Evolutionary conservation across 371 early-diverging fungal species (phyloP), one percentile per base, ranked within the genome.

Genomic region (Mortierella sp.): DNA sequence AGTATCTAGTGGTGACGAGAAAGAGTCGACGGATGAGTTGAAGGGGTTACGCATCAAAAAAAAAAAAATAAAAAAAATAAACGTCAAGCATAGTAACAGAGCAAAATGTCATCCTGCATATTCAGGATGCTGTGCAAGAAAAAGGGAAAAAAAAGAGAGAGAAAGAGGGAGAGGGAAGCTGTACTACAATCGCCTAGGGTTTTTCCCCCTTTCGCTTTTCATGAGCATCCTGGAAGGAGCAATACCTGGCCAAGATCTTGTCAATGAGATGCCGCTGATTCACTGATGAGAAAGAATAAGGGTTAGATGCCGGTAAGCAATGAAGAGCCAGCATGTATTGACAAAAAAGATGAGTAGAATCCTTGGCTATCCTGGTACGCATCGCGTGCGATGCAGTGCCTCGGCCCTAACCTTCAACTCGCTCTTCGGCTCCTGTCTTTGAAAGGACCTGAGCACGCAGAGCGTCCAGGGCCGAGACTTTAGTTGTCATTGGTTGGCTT

Each of bases 251-350:
- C 16, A 96, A 84, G 48, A 96, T 95, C 86, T 97, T 96, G 82
- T 97, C 97, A 68, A 97, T 95, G 50, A 97, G 86, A 76, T 95
- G 95, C 26, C 97, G 87, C 79, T 96, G 96, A 82, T 97, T 96
- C 4, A 95, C 94, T 85, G 29, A 62, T 14, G 69, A 45, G 16
- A 57, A 55, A 48, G 11, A 64, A 21, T 57, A 55, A 64, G 16
- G 21, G 14, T 29, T 9, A 37, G 37, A 37, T 37, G 37, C 37
- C 37, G 9, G 37, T 37, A 37, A 37, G 37, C n/a, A n/a, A n/a
- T n/a, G 37, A 9, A 3, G 9, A 37, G 37, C 9, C 37, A 37
- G 37, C 9, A 37, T 37, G 37, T 37, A 9, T 9, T 37, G n/a
- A 50, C 50, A 14, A 50, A 50, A 50, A 14, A 21, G n/a, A n/a